Conservation (phyloP, 2,329 filamentous ascomycete species). For the Aspergillus flavus region DNA sequence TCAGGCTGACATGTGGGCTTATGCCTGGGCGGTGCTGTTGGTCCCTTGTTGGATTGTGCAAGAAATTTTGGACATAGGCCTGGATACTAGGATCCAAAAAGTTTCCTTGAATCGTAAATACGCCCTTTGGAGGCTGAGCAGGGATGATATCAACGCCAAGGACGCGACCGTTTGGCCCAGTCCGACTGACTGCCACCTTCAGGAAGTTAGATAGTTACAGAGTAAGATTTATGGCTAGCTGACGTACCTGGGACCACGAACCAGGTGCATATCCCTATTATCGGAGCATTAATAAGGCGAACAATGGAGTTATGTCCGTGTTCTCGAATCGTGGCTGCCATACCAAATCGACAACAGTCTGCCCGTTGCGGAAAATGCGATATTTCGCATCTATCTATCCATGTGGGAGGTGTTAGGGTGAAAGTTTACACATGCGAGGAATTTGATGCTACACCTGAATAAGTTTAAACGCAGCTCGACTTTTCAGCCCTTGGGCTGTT, state of each 20-base stretch:
- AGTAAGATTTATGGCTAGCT: conserved; percentile 6
- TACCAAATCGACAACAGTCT: conserved; percentile 89
- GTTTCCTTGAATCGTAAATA: conserved; percentile 94
- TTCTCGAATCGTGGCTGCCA: conserved; percentile 3
- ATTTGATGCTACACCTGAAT: conserved; percentile 64
- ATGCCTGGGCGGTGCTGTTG: conserved; percentile 45
- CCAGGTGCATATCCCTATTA: conserved; percentile 55
- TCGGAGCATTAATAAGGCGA: background rate
- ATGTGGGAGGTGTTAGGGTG: background rate
- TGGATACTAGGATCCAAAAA: conserved; percentile 79
- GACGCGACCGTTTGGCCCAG: conserved; percentile 74
- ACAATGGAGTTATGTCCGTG: background rate
- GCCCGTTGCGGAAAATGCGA: conserved; percentile 73
- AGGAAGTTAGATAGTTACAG: conserved; percentile 12
- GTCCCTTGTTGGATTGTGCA: conserved; percentile 65
- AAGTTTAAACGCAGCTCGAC: conserved; percentile 90
- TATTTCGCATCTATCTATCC: conserved; percentile 78
- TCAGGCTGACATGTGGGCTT: conserved; percentile 6
- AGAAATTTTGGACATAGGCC: conserved; percentile 73
- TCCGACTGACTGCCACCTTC: conserved; percentile 81
- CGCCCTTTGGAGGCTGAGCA: conserved; percentile 83
- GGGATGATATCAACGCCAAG: conserved; percentile 94
- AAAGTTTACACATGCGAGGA: background rate
- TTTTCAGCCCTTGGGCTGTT: conserved; percentile 78
- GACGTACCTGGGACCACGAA: conserved; percentile 60